Evolutionary conservation across 192 early-diverging fungal genomes (phyloP).

Genomic region (Coemansia sp.): DNA sequence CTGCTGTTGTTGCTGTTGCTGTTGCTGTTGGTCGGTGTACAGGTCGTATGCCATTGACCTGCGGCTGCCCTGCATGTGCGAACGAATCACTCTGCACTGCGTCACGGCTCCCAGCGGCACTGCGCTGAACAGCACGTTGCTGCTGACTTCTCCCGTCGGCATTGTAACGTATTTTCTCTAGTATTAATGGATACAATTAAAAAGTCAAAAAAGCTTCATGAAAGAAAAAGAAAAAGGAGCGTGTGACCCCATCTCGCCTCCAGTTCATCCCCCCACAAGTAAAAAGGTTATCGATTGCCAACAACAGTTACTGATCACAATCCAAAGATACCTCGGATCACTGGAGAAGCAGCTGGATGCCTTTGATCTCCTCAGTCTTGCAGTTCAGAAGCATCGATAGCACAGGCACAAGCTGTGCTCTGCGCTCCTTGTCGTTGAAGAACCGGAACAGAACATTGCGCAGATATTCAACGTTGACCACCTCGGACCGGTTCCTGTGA

Average conservation of each 20-base stretch:
- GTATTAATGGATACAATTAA: background rate
- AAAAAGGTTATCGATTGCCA: too few relatives aligned
- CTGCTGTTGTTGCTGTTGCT: background rate
- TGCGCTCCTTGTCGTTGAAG: slow-evolving; percentile 53
- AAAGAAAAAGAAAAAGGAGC: background rate
- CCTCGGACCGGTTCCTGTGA: background rate
- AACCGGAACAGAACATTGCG: slow-evolving; percentile 54
- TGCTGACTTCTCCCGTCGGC: background rate
- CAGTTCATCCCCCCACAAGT: background rate
- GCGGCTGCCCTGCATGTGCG: background rate
- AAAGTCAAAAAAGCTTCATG: background rate
- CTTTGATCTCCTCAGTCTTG: slow-evolving; percentile 62
- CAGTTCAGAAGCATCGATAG: slow-evolving; percentile 64
- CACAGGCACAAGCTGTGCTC: slow-evolving; percentile 64
- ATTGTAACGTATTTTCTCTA: background rate
- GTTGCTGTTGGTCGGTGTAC: background rate
- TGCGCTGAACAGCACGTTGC: slow-evolving; percentile 1
- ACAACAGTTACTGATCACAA: background rate
- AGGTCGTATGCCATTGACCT: background rate
- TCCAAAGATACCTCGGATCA: background rate
- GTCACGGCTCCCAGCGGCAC: slow-evolving; percentile 19
- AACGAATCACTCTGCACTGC: slow-evolving; percentile 29
- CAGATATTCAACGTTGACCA: slow-evolving; percentile 53
- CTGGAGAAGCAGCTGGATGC: slow-evolving; percentile 43
- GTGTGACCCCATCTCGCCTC: background rate